Base-by-base conservation (phyloP, 2,329 filamentous ascomycete genomes). In the Tetracladium maxilliforme region DNA sequence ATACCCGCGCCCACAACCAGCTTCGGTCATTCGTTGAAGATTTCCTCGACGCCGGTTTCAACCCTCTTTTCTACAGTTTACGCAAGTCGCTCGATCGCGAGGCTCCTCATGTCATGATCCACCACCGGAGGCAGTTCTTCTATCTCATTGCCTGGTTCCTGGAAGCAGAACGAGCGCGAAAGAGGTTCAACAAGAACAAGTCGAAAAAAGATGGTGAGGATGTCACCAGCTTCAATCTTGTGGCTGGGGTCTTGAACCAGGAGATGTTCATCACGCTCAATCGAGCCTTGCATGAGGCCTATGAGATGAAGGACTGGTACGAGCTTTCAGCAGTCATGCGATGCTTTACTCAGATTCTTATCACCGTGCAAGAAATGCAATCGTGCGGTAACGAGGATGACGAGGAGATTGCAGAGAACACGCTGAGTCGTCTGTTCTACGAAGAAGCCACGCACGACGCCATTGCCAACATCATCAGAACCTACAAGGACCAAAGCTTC, bases 341-440 rank as follows among this genome's bases (percentile, higher is more conserved):
- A 28, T 94, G 86, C 44, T 92, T 94, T 44, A 95, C 86, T 0
- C 86, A 95, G 44, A 90, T 95, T 36, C 60, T 93, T 12, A 63
- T 93, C 14, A 93, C 86, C 0, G 78, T 95, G 3, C 84, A 93
- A 41, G 82, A 92, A 32, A 95, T 98, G 86, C 62, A 74, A 2
- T 71, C 79, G 23, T 90, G 82, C 2, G 64, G 69, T 1, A 66
- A 81, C 16, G 86, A 94, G 33, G 86, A 94, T n/a, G 82, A 98
- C 37, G 79, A 92, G 43, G 90, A 95, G 39, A 95, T 98, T 45
- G 87, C 90, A 1, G 87, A 98, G 45, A 98, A 98, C 39, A 94
- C 92, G 9, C 70, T 93, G 26, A 92, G 79, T 40, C 81, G 87
- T 32, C 82, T 98, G n/a, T 98, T 98, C 48, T 98, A 98, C 52